A percentile compares a stretch with the other conserved stretches of the same genome.
phyloP scores from a whole-genome alignment of 2,329 filamentous ascomycete species.

The Graphilbum sp. region DNA sequence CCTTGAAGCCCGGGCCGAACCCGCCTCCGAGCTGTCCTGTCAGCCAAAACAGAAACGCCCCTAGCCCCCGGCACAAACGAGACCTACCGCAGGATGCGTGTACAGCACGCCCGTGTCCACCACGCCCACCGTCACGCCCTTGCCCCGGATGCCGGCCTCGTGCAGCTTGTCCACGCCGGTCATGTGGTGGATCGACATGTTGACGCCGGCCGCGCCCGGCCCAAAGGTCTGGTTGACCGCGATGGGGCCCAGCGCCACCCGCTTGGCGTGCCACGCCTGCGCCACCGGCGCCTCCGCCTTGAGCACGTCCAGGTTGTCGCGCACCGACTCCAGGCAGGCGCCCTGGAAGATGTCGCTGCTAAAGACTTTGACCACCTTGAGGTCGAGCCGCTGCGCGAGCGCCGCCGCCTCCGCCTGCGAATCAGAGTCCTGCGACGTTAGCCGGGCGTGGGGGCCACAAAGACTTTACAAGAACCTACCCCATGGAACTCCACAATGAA shows the following conservation, averaged over 20 bases:
- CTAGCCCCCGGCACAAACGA: not conserved
- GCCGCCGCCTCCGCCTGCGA: too few species aligned
- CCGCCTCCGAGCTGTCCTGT: not conserved
- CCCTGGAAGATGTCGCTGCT: conserved; percentile 11
- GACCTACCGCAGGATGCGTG: conserved; percentile 8
- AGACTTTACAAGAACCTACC: too few species aligned
- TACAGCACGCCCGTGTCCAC: conserved; percentile 11
- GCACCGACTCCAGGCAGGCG: conserved; percentile 9
- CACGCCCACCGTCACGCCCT: conserved; percentile 9
- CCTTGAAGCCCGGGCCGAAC: conserved; percentile 8
- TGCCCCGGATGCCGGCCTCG: conserved; percentile 6
- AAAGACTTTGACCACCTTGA: too few species aligned
- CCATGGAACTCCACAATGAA: too few species aligned
- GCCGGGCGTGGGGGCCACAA: too few species aligned
- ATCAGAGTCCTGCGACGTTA: too few species aligned
- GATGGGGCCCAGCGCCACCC: conserved; percentile 9
- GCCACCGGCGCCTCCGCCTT: conserved; percentile 3
- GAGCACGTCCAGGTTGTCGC: conserved; percentile 10
- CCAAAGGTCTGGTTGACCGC: conserved; percentile 6
- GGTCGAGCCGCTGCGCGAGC: too few species aligned
- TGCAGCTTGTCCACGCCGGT: conserved; percentile 12
- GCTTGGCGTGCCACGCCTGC: conserved; percentile 12
- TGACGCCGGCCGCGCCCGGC: conserved; percentile 7
- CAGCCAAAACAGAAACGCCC: too few species aligned
- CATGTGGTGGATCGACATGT: conserved; percentile 10